Evolutionary conservation across 2,329 filamentous ascomycete species (phyloP).

Genomic region (Fusarium temperatum): DNA sequence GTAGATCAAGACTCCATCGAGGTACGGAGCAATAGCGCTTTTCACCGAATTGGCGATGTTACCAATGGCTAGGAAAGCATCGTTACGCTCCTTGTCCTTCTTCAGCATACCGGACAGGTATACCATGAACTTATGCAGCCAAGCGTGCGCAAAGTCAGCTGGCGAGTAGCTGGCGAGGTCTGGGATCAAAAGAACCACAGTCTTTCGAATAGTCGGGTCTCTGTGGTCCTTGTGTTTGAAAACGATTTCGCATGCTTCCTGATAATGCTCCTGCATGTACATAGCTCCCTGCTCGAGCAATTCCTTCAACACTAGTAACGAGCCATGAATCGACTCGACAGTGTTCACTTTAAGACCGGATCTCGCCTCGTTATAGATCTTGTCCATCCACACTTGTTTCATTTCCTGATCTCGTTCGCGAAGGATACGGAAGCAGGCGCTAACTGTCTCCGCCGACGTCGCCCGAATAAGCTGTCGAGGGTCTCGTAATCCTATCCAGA

Average conservation of each 20-base stretch:
- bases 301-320: constrained; percentile 90
- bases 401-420: constrained; percentile 89
- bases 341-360: constrained; percentile 81
- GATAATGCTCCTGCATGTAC: constrained; percentile 98
- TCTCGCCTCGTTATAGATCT: constrained; percentile 88
- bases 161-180: constrained; percentile 93
- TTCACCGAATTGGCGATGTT: constrained; percentile 97
- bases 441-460: constrained; percentile 91
- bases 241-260: constrained; percentile 91
- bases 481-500: constrained; percentile 94
- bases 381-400: constrained; percentile 86
- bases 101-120: constrained; percentile 94
- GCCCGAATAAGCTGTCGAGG: constrained; percentile 90
- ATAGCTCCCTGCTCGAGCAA: constrained; percentile 94
- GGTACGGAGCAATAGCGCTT: constrained; percentile 91
- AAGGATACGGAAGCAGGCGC: constrained; percentile 95
- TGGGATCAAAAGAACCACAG: constrained; percentile 90
- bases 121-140: constrained; percentile 96
- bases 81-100: constrained; percentile 91
- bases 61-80: constrained; percentile 94
- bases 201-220: constrained; percentile 86
- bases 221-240: constrained; percentile 92
- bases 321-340: constrained; percentile 92
- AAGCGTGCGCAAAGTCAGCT: constrained; percentile 84
- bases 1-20: constrained; percentile 92